Conservation (phyloP, 2,329 filamentous ascomycete species). For the Coniochaeta hoffmannii region DNA sequence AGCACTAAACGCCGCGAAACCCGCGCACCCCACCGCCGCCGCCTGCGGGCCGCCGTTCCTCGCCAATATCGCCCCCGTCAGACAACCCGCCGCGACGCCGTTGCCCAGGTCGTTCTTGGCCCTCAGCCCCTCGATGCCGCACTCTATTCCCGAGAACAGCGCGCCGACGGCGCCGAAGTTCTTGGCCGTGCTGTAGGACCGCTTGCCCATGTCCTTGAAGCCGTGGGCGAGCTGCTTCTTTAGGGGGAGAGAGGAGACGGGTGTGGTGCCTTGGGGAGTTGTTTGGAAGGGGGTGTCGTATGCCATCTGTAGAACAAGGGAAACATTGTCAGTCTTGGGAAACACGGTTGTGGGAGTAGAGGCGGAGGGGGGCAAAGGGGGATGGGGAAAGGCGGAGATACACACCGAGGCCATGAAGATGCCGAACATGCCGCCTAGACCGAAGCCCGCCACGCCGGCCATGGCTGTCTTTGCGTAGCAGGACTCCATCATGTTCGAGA, state of each 20-base stretch:
- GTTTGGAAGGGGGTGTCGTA: slow-evolving; percentile 86
- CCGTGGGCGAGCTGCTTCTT: slow-evolving; percentile 76
- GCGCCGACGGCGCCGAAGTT: slow-evolving; percentile 94
- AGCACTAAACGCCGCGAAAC: slow-evolving; percentile 87
- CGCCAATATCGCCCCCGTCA: slow-evolving; percentile 84
- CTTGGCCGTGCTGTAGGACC: slow-evolving; percentile 76
- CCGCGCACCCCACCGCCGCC: slow-evolving; percentile 77
- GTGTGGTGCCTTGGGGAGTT: slow-evolving; percentile 23
- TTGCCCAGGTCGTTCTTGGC: slow-evolving; percentile 93
- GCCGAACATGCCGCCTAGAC: slow-evolving; percentile 86
- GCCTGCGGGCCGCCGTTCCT: slow-evolving; percentile 85
- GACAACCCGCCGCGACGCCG: slow-evolving; percentile 77
- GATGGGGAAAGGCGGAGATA: slow-evolving; percentile 3
- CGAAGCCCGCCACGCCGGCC: slow-evolving; percentile 89
- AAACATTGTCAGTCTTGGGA: not conserved
- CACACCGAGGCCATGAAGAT: slow-evolving; percentile 95
- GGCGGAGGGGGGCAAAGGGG: not conserved
- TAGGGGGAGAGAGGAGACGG: slow-evolving; percentile 61
- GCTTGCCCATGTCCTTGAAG: slow-evolving; percentile 89
- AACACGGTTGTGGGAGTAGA: not conserved
- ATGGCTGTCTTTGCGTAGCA: slow-evolving; percentile 84
- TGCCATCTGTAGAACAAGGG: slow-evolving; percentile 62
- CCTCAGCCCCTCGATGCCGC: slow-evolving; percentile 84
- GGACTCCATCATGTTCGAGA: slow-evolving; percentile 82
- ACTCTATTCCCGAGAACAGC: slow-evolving; percentile 88